Percentiles rank a stretch among this genome's conserved stretches.
Conservation (phyloP, 352 stramenopile genomes). For the Albugo candida region DNA sequence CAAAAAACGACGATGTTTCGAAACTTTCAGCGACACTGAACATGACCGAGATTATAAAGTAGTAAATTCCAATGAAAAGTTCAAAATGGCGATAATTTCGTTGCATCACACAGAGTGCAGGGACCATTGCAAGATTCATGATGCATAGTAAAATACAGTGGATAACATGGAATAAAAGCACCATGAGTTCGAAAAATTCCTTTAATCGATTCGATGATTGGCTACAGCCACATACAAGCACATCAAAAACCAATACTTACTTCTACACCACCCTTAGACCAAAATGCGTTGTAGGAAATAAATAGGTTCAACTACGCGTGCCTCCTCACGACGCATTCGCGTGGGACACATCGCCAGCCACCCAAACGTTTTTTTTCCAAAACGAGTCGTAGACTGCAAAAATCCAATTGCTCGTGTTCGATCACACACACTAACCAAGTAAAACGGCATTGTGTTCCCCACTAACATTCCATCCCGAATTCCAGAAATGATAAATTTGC, state of each 20-base stretch:
- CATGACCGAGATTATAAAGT: conserved; percentile 57
- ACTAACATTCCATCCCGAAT: conserved; percentile 37
- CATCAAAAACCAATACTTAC: too few relatives aligned
- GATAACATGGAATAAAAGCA: conserved; percentile 11
- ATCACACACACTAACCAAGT: conserved; percentile 48
- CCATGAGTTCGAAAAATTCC: too few relatives aligned
- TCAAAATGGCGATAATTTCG: conserved; percentile 74
- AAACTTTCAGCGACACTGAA: conserved; percentile 72
- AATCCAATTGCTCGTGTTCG: conserved; percentile 41
- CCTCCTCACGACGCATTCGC: too few relatives aligned
- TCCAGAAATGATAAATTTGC: conserved; percentile 46
- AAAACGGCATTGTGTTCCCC: conserved; percentile 45
- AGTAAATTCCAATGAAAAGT: conserved; percentile 73
- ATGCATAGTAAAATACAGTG: conserved; percentile 55
- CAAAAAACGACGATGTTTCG: conserved; percentile 39
- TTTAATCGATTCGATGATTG: too few relatives aligned
- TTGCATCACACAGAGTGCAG: conserved; percentile 59
- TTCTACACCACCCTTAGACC: too few relatives aligned
- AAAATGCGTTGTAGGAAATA: too few relatives aligned
- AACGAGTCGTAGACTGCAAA: conserved; percentile 12
- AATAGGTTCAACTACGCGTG: too few relatives aligned
- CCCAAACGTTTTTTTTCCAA: too few relatives aligned
- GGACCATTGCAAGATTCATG: conserved; percentile 52
- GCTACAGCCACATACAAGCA: too few relatives aligned
- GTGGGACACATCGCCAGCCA: too few relatives aligned